Percentiles rank a stretch among this genome's conserved stretches.
These are phyloP conservation scores for Gyrodon lividus DNA, from an alignment of 768 basidiomycete genomes.

Conservation along the genomic window DNA sequence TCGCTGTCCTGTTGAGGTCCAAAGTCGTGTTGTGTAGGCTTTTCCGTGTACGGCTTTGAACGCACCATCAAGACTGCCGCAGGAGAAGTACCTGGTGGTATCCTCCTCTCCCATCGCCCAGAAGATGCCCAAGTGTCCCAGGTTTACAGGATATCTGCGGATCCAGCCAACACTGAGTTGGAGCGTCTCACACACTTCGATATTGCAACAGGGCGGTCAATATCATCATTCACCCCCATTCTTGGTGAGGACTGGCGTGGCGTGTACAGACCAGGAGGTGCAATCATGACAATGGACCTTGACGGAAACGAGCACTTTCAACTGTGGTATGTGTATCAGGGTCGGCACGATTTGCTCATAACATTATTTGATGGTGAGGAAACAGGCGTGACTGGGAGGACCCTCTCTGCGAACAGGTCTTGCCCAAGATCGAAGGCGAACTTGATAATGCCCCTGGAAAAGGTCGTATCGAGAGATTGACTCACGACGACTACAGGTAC, in stretches of 20 bases:
- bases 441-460: constrained; percentile 39
- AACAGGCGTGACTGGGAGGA: constrained; percentile 46
- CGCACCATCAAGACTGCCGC: constrained; percentile 11
- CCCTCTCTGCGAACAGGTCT: constrained; percentile 15
- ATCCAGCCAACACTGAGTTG: constrained; percentile 24
- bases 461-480: constrained; percentile 43
- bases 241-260: constrained; percentile 43
- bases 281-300: constrained; percentile 41
- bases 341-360: not conserved
- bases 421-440: constrained; percentile 39
- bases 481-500: constrained; percentile 39
- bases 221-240: constrained; percentile 33
- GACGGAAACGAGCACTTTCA: constrained; percentile 42
- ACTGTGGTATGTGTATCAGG: constrained; percentile 32
- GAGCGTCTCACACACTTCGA: constrained; percentile 41
- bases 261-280: constrained; percentile 34
- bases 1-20: not conserved
- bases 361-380: not conserved
- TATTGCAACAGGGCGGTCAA: constrained; percentile 37
- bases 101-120: constrained; percentile 41
- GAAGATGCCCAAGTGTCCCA: constrained; percentile 38
- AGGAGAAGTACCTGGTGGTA: constrained; percentile 15
- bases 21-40: constrained; percentile 18
- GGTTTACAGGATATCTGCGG: constrained; percentile 34
- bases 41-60: constrained; percentile 29